Base-by-base conservation (phyloP, 352 stramenopile genomes). In the Globisporangium okanoganense region DNA sequence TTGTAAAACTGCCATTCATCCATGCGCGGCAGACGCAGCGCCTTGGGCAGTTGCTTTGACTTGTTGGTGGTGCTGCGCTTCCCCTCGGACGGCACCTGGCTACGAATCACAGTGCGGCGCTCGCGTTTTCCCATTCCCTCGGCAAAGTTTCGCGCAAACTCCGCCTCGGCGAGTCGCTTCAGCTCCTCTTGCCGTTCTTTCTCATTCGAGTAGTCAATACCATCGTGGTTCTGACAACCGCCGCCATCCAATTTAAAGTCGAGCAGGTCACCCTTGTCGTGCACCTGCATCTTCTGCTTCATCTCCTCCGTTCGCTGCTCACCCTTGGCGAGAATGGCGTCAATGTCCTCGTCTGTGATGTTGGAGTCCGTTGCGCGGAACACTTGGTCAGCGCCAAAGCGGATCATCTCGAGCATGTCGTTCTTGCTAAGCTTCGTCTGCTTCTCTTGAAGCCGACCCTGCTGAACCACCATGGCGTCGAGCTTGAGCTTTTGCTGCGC, bases 291-390 rank as follows among this genome's bases (percentile, higher is more conserved):
- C 51, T 95, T 95, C 58, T 90, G 71, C 72, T 90, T 92, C 85
- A 94, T 94, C 49, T 94, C 87, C 60, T 94, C 87, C 8, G 85
- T 94, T 22, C 86, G 76, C 49, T 91, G 82, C 49, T 95, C 85
- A 69, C 88, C 84, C 70, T 89, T 88, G 0, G 86, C 95, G 71
- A 99, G 88, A 67, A 99, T 97, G 6, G 92, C 90, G 70, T 99
- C 97, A 65, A 99, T 99, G 71, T 99, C 97, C 64, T 99, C 96
- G 57, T 99, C 97, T 8, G 94, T 99, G 66, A 99, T 99, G 9
- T 87, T 97, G 8, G 89, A 97, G 48, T 97, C 92, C n/a, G 95
- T 98, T 12, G 93, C 94, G 41, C 94, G 91, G 64, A 99, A 97
- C 62, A 99, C 97, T 72, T 98, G 90, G 72, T 99, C 97, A 6